phyloP scores from a whole-genome alignment of 2,329 filamentous ascomycete species.

The Penicillium occitanis region DNA sequence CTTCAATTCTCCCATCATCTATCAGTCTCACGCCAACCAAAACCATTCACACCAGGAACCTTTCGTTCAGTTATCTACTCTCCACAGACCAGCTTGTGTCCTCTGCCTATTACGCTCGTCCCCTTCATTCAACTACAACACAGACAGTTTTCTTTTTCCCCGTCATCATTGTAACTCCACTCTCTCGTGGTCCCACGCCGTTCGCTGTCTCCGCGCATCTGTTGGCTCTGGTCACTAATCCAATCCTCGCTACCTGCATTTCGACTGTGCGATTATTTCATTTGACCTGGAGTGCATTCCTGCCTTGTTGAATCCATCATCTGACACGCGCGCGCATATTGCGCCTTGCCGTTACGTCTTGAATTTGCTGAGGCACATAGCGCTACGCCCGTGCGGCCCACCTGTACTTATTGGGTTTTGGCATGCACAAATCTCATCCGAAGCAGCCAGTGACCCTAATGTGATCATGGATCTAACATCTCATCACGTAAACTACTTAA shows the following conservation, averaged over 20 bases:
- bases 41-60: not conserved
- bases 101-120: not conserved
- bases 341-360: conserved; percentile 5
- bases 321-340: conserved; percentile 7
- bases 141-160: conserved; percentile 1
- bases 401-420: conserved; percentile 19
- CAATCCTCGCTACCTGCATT: conserved; percentile 11
- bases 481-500: conserved; percentile 68
- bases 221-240: conserved; percentile 5
- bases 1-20: not conserved
- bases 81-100: not conserved
- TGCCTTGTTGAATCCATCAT: not conserved
- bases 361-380: conserved; percentile 16
- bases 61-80: not conserved
- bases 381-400: conserved; percentile 20
- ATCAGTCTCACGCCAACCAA: not conserved
- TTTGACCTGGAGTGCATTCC: not conserved
- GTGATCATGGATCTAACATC: conserved; percentile 49
- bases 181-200: conserved; percentile 17
- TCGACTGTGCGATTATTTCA: not conserved
- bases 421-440: conserved; percentile 32
- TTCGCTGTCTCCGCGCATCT: conserved; percentile 16
- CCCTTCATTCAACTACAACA: not conserved
- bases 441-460: conserved; percentile 31
- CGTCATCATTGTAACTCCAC: conserved; percentile 20